Conservation (phyloP, 352 stramenopile genomes). For the Pythium sp. region DNA sequence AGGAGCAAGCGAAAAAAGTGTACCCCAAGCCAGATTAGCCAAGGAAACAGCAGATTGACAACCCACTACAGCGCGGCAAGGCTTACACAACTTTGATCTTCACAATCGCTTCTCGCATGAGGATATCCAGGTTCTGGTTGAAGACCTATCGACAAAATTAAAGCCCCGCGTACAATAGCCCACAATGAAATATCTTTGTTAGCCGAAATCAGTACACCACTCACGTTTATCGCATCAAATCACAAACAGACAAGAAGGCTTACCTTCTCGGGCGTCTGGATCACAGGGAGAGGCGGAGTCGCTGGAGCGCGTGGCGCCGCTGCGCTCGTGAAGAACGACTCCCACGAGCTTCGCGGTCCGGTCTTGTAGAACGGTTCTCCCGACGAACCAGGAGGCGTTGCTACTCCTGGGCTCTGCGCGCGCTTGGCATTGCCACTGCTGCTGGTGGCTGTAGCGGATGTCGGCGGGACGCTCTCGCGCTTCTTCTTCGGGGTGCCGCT, state of each 20-base stretch:
- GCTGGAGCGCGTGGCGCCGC: neutral
- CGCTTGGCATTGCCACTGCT: neutral
- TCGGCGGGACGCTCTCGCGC: slow-evolving; percentile 3
- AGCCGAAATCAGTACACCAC: neutral
- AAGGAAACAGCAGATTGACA: neutral
- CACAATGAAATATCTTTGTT: neutral
- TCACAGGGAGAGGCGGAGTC: neutral
- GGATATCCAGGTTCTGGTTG: slow-evolving; percentile 51
- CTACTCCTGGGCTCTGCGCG: neutral
- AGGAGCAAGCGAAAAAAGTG: neutral
- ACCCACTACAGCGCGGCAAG: neutral
- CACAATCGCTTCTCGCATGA: slow-evolving; percentile 43
- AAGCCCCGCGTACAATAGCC: neutral
- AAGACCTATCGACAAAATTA: slow-evolving; percentile 31
- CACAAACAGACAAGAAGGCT: slow-evolving; percentile 6
- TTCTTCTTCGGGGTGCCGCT: slow-evolving; percentile 12
- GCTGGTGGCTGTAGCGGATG: neutral
- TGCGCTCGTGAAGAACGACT: slow-evolving; percentile 33
- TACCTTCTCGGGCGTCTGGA: slow-evolving; percentile 35
- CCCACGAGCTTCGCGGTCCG: slow-evolving; percentile 38
- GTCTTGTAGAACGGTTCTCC: slow-evolving; percentile 19
- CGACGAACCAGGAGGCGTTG: neutral
- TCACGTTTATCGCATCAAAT: slow-evolving; percentile 4
- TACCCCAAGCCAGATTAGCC: neutral
- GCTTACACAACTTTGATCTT: slow-evolving; percentile 60